Conservation (phyloP, 345 rosid genomes). For the Brassica incana region DNA sequence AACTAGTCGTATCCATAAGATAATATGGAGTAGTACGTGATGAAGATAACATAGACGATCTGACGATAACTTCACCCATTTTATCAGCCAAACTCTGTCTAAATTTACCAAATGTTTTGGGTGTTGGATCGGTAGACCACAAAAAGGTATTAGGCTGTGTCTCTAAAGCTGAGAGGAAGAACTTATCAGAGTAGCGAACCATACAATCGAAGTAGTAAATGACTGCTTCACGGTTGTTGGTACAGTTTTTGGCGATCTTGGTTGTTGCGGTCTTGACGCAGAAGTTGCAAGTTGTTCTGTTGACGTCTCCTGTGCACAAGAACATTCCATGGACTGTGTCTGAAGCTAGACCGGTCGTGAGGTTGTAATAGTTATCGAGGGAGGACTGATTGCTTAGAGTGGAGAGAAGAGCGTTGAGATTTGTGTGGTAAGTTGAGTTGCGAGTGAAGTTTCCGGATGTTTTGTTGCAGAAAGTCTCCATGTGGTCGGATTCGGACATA, state of each 20-base stretch:
- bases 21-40: slow-evolving; percentile 15
- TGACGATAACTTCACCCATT: slow-evolving; percentile 26
- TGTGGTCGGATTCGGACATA: slow-evolving; percentile 3
- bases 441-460: slow-evolving; percentile 7
- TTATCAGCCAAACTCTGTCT: slow-evolving; percentile 1
- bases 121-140: not conserved
- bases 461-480: slow-evolving; percentile 15
- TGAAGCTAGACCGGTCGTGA: slow-evolving; percentile 26
- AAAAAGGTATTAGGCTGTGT: not conserved
- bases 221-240: slow-evolving; percentile 26
- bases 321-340: slow-evolving; percentile 37
- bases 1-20: not conserved
- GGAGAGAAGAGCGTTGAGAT: slow-evolving; percentile 28
- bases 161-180: slow-evolving; percentile 17
- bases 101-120: slow-evolving; percentile 3
- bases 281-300: slow-evolving; percentile 27
- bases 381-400: slow-evolving; percentile 24
- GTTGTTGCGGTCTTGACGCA: slow-evolving; percentile 36
- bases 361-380: slow-evolving; percentile 14
- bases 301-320: slow-evolving; percentile 42
- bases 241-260: slow-evolving; percentile 24
- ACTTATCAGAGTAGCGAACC: slow-evolving; percentile 42
- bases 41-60: not conserved
- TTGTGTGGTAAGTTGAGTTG: slow-evolving; percentile 24
- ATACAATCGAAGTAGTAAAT: slow-evolving; percentile 44